Base-by-base conservation (phyloP, 768 basidiomycete genomes). In the Rhodocollybia butyracea region DNA sequence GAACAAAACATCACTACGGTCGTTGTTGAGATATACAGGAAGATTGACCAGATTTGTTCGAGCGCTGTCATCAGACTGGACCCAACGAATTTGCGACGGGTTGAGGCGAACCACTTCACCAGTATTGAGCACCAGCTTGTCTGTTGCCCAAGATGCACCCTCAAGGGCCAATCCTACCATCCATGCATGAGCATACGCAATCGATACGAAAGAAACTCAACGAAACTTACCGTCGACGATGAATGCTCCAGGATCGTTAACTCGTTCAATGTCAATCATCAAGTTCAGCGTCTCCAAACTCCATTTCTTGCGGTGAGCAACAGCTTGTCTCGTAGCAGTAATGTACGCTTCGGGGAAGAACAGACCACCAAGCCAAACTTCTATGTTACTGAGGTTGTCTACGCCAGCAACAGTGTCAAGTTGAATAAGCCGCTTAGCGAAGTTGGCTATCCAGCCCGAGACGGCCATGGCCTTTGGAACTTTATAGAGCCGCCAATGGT, bases 321-420 rank as follows among this genome's bases (percentile, higher is more conserved):
- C 90, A n/a, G 91, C 85, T 70, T 99, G 96, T 48, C 96, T 81
- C 2, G 94, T 95, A 2, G 96, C 96, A 1, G 96, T 98, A 63
- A 98, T 81, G 67, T 94, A 98, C 3, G 94, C 95, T 65, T 95
- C 92, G 0, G 96, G 97, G 81, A 91, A 94, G 80, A 98, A 98
- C 55, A 99, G 70, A 0, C 92, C 91, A 22, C 96, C 94, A 13
- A 98, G 82, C 90, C 92, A 93, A 42, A 97, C 89, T 69, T 91
- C 85, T 45, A 89, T 74, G 61, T 89, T 77, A 60, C 74, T 79
- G 59, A 88, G 70, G 63, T 78, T 84, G 59, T 87, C 85, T 43
- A 85, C 70, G 19, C 70, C 67, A 0, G 88, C 81, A 54, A 98
- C 85, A 30, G 73, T 70, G 51, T 94, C 83, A 36, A 98, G 81